Evolutionary conservation across 2,329 filamentous ascomycete genomes (phyloP).

Genomic region (Penicillium sp.): DNA sequence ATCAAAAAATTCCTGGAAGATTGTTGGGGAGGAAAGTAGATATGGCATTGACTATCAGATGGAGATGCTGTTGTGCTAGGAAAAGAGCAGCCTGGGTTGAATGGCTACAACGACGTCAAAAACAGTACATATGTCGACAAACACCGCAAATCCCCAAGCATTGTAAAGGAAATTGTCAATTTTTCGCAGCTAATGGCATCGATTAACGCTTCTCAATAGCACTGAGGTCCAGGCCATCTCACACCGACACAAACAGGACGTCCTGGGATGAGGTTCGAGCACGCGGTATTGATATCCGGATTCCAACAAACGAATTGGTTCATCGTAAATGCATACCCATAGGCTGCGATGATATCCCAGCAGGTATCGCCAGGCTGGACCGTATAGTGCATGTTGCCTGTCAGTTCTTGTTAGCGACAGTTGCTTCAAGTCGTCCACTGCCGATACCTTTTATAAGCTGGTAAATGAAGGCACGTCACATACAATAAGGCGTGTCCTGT

Average conservation of each 20-base stretch:
- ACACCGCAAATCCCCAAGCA: background rate
- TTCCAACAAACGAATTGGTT: conserved; percentile 27
- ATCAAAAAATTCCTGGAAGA: conserved; percentile 28
- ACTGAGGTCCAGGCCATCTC: conserved; percentile 3
- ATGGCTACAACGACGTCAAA: background rate
- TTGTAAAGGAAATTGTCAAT: background rate
- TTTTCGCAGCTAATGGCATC: background rate
- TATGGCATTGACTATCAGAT: background rate
- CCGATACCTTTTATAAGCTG: background rate
- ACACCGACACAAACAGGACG: conserved; percentile 22
- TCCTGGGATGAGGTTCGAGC: conserved; percentile 27
- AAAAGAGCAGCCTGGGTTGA: background rate
- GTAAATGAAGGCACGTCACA: background rate
- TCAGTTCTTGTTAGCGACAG: background rate
- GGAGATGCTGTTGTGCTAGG: background rate
- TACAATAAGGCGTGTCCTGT: conserved; percentile 6
- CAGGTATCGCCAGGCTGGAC: conserved; percentile 24
- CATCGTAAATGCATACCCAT: conserved; percentile 21
- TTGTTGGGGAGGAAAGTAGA: conserved; percentile 14
- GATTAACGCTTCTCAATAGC: background rate
- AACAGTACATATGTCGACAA: background rate
- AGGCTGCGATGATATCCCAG: conserved; percentile 24
- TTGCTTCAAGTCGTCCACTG: background rate
- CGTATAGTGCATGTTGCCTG: conserved; percentile 20
- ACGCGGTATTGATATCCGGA: conserved; percentile 23